Evolutionary conservation across 163 green algal genomes (phyloP), one percentile per base, ranked within the genome.

Genomic region (Prototheca cutis): DNA sequence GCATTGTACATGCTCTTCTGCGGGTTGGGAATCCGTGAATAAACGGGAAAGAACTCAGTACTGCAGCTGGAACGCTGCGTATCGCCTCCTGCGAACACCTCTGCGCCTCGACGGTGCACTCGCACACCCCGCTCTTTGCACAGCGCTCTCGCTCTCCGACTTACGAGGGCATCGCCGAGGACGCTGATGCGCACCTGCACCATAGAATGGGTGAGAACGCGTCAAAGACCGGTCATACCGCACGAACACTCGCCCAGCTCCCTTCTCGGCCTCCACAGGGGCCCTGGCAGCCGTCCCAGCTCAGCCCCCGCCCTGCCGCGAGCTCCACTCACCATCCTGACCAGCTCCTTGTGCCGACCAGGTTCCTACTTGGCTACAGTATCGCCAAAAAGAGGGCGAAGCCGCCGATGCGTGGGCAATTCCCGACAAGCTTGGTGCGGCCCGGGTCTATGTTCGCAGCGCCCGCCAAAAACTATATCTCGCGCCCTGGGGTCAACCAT

Each of bases 1-100:
- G 93, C 93, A 73, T 99, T 99, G 80, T 91, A 97, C 86, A 99
- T 97, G 47, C 81, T 95, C 80, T 97, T 95, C 64, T 75, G 68
- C 47, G 28, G 48, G 48, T 56, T 40, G 29, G 13, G 29, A 56
- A 21, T 13, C 17, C 13, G 48, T 32, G n/a, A n/a, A n/a, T n/a
- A n/a, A n/a, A n/a, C n/a, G n/a, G n/a, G n/a, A n/a, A n/a, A n/a
- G n/a, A n/a, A n/a, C n/a, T n/a, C n/a, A n/a, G n/a, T n/a, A n/a
- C n/a, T n/a, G n/a, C n/a, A n/a, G n/a, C n/a, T n/a, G n/a, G n/a
- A n/a, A n/a, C n/a, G n/a, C n/a, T n/a, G n/a, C n/a, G n/a, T n/a
- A n/a, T n/a, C n/a, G n/a, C n/a, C n/a, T n/a, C n/a, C n/a, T n/a
- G n/a, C n/a, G n/a, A n/a, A 17, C 17, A 48, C 13, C 15, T 13